Evolutionary conservation across 2,329 filamentous ascomycete genomes (phyloP).

Genomic region (Cytospora schulzeri): DNA sequence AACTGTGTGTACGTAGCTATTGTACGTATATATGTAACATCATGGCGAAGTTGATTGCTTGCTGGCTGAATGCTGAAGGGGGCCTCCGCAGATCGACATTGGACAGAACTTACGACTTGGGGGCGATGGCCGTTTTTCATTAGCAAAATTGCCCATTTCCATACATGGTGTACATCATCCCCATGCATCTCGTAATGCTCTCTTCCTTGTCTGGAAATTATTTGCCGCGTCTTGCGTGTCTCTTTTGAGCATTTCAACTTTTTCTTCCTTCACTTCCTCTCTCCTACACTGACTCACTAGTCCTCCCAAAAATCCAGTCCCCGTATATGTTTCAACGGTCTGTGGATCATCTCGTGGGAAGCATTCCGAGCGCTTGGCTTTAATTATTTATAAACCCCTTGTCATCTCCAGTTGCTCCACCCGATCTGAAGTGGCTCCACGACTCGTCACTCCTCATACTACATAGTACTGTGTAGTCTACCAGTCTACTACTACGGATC

Average conservation of each 20-base stretch:
- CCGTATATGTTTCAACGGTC: neutral
- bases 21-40: neutral
- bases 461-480: too few species aligned
- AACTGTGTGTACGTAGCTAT: neutral
- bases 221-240: neutral
- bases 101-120: neutral
- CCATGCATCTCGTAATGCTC: neutral
- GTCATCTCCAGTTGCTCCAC: constrained; percentile 1
- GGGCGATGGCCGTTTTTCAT: neutral
- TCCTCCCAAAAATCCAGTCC: neutral
- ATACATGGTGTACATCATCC: neutral
- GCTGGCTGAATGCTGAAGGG: neutral
- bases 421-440: neutral
- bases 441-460: neutral
- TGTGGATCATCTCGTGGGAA: neutral
- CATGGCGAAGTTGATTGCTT: neutral
- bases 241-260: neutral
- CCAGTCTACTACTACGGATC: neutral
- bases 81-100: neutral
- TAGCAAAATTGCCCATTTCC: neutral
- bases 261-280: neutral
- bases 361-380: neutral
- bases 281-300: neutral
- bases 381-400: constrained; percentile 1
- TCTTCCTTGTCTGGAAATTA: neutral